These are phyloP conservation scores for Penicillium sclerotigenum DNA, from an alignment of 2,329 filamentous ascomycete species.

Conservation along the genomic window DNA sequence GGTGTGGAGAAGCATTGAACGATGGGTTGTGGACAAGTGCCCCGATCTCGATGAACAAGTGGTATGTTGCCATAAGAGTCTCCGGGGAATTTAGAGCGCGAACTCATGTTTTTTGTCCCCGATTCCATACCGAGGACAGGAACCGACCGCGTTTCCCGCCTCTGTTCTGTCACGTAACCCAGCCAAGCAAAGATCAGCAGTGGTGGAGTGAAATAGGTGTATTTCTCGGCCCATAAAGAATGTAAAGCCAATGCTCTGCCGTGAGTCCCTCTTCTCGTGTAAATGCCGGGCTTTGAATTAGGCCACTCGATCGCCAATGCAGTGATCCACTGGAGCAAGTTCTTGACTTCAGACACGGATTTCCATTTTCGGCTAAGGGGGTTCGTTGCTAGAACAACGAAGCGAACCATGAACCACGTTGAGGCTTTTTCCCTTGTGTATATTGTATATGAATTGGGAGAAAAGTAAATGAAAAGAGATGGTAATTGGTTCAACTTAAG, in stretches of 20 bases:
- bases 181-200: slow-evolving; percentile 17
- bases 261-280: slow-evolving; percentile 4
- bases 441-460: neutral
- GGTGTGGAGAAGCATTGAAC: neutral
- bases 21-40: slow-evolving; percentile 4
- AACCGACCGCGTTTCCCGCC: neutral
- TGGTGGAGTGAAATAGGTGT: slow-evolving; percentile 10
- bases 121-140: neutral
- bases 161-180: slow-evolving; percentile 8
- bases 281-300: neutral
- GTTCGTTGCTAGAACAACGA: slow-evolving; percentile 17
- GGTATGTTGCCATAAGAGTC: neutral
- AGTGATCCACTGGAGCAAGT: slow-evolving; percentile 13
- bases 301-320: slow-evolving; percentile 17
- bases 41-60: neutral
- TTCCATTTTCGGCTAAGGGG: slow-evolving; percentile 7
- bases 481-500: neutral
- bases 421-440: neutral
- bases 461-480: neutral
- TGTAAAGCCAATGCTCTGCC: slow-evolving; percentile 9
- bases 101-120: neutral
- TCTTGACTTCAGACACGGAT: neutral
- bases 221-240: slow-evolving; percentile 7
- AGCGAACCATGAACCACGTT: neutral
- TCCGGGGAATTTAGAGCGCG: neutral